Conservation (phyloP, 257 asterid genomes). For the Anisodus tanguticus region DNA sequence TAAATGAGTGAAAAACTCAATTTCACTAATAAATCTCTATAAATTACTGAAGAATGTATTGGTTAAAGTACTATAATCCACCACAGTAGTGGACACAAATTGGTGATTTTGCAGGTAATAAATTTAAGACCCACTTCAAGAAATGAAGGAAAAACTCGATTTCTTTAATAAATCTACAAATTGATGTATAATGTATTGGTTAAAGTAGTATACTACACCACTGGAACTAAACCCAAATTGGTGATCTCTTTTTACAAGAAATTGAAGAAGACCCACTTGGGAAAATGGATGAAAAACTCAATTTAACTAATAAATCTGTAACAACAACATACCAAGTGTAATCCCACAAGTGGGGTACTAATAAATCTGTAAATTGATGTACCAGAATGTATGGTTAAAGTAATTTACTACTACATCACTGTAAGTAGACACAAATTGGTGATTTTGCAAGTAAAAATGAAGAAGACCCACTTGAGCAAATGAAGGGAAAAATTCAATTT, state of each 20-base stretch:
- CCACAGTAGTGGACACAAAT: no score
- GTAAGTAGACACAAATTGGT: not conserved
- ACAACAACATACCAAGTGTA: no score
- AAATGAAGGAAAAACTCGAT: slow-evolving; percentile 16
- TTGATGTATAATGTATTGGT: not conserved
- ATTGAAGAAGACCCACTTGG: not conserved
- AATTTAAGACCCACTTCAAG: not conserved
- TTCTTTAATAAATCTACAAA: not conserved
- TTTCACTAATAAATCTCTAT: not conserved
- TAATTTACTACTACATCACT: no score
- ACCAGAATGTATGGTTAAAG: not conserved
- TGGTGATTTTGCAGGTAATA: no score
- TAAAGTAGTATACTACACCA: not conserved
- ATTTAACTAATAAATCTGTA: not conserved
- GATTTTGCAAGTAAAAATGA: no score
- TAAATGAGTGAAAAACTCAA: not conserved
- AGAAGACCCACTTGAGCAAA: no score
- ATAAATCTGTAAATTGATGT: not conserved
- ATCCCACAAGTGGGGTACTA: no score
- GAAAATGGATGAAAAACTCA: not conserved
- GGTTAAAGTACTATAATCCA: not conserved
- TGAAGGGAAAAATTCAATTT: no score
- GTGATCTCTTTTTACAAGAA: not conserved
- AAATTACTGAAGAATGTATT: not conserved
- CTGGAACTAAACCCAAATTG: not conserved